A percentile compares a stretch with the other conserved stretches of the same genome.
phyloP scores from a whole-genome alignment of 2,329 filamentous ascomycete genomes.

The Fusarium tanahbumbuense region DNA sequence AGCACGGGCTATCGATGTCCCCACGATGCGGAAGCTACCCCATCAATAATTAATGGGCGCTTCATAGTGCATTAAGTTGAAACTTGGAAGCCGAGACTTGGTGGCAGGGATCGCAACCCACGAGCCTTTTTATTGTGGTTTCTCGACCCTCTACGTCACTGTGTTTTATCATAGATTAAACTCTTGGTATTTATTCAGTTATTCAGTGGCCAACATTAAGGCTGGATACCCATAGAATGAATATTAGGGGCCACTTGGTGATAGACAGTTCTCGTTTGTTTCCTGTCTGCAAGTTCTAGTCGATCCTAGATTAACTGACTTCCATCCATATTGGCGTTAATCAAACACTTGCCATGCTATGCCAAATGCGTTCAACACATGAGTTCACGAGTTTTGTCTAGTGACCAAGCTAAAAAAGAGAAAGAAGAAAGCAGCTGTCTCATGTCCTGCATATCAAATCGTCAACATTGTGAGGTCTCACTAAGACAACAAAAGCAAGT shows the following conservation, averaged over 20 bases:
- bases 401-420: neutral
- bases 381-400: neutral
- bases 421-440: neutral
- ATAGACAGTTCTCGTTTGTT: neutral
- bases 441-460: neutral
- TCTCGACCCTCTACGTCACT: neutral
- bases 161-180: neutral
- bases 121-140: neutral
- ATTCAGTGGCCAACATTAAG: neutral
- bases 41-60: neutral
- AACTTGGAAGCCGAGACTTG: slow-evolving; percentile 13
- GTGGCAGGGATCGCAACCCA: slow-evolving; percentile 8
- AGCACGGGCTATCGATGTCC: neutral
- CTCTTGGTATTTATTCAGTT: neutral
- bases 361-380: neutral
- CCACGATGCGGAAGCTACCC: neutral
- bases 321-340: neutral
- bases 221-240: neutral
- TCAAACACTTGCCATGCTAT: neutral
- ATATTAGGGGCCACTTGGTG: neutral
- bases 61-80: neutral
- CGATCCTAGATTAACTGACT: neutral
- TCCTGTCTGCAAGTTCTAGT: neutral
- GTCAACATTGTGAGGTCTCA: neutral
- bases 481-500: neutral